A percentile compares a stretch with the other conserved stretches of the same genome.
Conservation (phyloP, 1,139 yeast genomes). For the Nakaseomyces delphensis region DNA sequence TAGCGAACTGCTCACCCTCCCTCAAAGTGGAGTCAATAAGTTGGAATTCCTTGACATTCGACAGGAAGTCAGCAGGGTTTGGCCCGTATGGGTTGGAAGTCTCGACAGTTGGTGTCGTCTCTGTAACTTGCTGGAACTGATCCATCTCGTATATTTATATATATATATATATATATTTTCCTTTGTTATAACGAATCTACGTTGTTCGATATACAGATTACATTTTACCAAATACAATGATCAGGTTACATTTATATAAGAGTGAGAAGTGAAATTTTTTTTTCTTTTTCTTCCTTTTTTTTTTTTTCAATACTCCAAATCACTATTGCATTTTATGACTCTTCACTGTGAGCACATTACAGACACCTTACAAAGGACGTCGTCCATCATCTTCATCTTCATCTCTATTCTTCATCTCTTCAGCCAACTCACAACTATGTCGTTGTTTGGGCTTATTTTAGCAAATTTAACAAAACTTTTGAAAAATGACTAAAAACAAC, state of each 20-base stretch:
- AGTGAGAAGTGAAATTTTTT: not conserved
- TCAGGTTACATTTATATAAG: no score
- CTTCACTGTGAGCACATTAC: no score
- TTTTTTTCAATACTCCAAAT: not conserved
- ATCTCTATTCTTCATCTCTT: not conserved
- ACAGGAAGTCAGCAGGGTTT: slow-evolving; percentile 83
- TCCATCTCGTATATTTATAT: slow-evolving; percentile 9
- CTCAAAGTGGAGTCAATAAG: slow-evolving; percentile 91
- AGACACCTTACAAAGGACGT: no score
- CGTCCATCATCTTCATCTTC: no score
- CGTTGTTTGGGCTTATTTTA: no score
- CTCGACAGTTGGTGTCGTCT: slow-evolving; percentile 32
- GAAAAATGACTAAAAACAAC: no score
- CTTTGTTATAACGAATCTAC: not conserved
- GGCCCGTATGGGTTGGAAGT: slow-evolving; percentile 83
- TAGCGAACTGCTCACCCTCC: slow-evolving; percentile 98
- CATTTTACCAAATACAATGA: no score
- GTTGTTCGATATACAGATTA: not conserved
- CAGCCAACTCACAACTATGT: not conserved
- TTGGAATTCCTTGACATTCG: slow-evolving; percentile 84
- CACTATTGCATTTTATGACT: no score
- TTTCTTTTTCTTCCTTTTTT: no score
- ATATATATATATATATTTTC: not conserved
- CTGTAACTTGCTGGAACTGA: slow-evolving; percentile 42
- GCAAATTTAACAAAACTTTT: no score